phyloP scores from a whole-genome alignment of 768 basidiomycete genomes.

The Rhodotorula toruloides region DNA sequence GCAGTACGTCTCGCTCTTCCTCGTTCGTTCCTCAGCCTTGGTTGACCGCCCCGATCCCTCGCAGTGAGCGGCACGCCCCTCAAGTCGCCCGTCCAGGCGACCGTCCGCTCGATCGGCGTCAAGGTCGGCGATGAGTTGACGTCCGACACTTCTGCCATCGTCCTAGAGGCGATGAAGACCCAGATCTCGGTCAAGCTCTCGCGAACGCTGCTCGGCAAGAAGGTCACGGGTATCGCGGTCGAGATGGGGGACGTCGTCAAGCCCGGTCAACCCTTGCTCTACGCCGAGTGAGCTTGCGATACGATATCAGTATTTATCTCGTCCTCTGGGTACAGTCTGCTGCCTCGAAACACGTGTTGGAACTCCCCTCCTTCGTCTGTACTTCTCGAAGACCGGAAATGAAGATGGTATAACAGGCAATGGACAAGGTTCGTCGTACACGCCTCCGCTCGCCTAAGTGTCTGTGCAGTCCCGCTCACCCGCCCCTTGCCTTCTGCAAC shows the following conservation, averaged over 20 bases:
- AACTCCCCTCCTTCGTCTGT: no score
- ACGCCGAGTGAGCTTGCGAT: constrained; percentile 2
- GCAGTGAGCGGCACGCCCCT: constrained; percentile 53
- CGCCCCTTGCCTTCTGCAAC: no score
- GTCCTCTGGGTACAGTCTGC: no score
- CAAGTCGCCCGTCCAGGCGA: constrained; percentile 51
- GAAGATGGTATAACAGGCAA: no score
- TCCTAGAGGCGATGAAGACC: constrained; percentile 65
- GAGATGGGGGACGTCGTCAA: constrained; percentile 52
- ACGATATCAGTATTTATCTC: no score
- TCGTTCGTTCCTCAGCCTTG: not conserved
- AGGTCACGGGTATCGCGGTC: constrained; percentile 50
- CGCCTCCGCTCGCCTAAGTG: no score
- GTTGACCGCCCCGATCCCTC: not conserved
- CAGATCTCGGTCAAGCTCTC: constrained; percentile 56
- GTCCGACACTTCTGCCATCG: constrained; percentile 51
- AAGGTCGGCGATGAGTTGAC: constrained; percentile 39
- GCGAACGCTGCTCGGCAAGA: constrained; percentile 52
- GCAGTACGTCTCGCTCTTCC: not conserved
- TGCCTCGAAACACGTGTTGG: no score
- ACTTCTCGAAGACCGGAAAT: no score
- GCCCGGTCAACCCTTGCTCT: constrained; percentile 53
- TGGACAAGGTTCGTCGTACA: no score
- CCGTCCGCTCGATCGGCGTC: constrained; percentile 50
- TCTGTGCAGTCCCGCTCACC: no score